These are phyloP conservation scores for Cytospora piceae DNA, from an alignment of 2,329 filamentous ascomycete species.

Conservation along the genomic window DNA sequence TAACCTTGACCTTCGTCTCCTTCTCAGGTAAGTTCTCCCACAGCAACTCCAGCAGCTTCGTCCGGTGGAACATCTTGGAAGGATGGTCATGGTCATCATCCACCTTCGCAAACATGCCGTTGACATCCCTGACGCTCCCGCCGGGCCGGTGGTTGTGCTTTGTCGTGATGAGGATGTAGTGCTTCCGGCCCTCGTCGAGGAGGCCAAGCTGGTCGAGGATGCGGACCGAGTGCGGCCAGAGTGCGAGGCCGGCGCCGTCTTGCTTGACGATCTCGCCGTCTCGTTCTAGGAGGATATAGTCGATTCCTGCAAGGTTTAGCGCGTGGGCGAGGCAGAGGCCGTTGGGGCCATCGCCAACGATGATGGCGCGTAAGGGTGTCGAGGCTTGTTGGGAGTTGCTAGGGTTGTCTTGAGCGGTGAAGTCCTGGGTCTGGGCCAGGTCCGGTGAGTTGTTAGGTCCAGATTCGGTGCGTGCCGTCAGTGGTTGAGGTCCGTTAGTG, in stretches of 20 bases:
- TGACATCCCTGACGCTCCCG: slow-evolving; percentile 25
- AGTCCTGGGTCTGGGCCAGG: background rate
- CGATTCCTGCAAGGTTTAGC: slow-evolving; percentile 36
- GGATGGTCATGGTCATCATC: slow-evolving; percentile 30
- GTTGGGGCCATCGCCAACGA: slow-evolving; percentile 38
- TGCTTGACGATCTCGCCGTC: slow-evolving; percentile 30
- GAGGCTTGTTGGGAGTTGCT: background rate
- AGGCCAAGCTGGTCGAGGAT: slow-evolving; percentile 37
- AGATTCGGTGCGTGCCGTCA: background rate
- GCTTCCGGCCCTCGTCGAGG: slow-evolving; percentile 24
- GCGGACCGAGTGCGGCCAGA: slow-evolving; percentile 34
- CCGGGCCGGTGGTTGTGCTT: slow-evolving; percentile 23
- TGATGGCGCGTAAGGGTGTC: slow-evolving; percentile 32
- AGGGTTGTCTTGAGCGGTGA: background rate
- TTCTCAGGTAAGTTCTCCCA: slow-evolving; percentile 28
- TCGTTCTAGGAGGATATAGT: slow-evolving; percentile 38
- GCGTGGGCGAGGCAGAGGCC: slow-evolving; percentile 38
- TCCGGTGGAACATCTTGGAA: slow-evolving; percentile 31
- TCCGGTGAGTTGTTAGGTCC: background rate
- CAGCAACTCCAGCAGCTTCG: slow-evolving; percentile 29
- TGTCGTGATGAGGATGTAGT: slow-evolving; percentile 16
- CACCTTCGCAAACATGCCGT: slow-evolving; percentile 26
- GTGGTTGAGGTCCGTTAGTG: background rate
- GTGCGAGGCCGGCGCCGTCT: slow-evolving; percentile 30
- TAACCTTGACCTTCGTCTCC: slow-evolving; percentile 23